Evolutionary conservation across 2,329 filamentous ascomycete genomes (phyloP).

Genomic region (Cytospora mali): DNA sequence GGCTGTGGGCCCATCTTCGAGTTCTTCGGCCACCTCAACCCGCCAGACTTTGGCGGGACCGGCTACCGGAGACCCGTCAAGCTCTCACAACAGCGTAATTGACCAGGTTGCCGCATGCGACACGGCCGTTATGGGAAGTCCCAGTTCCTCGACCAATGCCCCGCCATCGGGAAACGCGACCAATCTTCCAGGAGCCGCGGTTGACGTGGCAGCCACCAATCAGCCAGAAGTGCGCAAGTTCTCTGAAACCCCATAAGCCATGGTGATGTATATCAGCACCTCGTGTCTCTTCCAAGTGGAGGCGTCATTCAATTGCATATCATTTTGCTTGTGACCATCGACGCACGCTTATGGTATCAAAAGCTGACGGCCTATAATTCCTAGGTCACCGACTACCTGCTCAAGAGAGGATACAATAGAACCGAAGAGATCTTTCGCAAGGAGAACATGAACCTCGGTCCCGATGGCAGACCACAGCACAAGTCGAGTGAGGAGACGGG

Average conservation of each 20-base stretch:
- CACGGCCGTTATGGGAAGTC: neutral
- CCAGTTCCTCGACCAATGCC: neutral
- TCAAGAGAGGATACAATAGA: constrained; percentile 90
- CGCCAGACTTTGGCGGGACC: neutral
- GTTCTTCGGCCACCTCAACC: neutral
- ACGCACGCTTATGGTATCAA: neutral
- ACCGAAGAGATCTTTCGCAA: constrained; percentile 92
- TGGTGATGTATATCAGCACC: neutral
- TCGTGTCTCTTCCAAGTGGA: neutral
- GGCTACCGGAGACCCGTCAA: neutral
- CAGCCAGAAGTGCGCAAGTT: too few relatives aligned
- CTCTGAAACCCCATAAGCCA: neutral
- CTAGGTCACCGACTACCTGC: constrained; percentile 86
- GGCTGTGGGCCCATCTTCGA: neutral
- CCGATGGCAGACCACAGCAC: constrained; percentile 76
- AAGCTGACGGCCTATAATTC: neutral
- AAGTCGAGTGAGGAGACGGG: constrained; percentile 67
- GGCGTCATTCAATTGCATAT: neutral
- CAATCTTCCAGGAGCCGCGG: neutral
- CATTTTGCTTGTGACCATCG: neutral
- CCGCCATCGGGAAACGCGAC: neutral
- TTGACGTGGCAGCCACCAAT: too few relatives aligned
- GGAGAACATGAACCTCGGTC: constrained; percentile 82
- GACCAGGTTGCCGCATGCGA: neutral
- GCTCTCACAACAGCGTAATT: neutral